phyloP scores from a whole-genome alignment of 2,329 filamentous ascomycete species.

The Raffaelea deltoideospora region DNA sequence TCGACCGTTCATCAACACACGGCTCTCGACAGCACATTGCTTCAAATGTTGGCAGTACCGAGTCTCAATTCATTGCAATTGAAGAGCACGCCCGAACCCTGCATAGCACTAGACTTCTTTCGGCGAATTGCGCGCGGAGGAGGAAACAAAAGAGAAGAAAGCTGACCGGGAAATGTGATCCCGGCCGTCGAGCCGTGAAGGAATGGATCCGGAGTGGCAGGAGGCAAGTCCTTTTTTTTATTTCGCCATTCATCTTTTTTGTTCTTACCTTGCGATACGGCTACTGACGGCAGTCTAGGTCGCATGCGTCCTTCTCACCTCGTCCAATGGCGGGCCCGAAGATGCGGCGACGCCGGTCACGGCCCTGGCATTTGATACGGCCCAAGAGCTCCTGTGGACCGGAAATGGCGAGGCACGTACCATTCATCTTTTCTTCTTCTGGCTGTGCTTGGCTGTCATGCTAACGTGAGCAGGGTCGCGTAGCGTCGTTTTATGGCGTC shows the following conservation, averaged over 20 bases:
- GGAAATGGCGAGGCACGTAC: constrained; percentile 23
- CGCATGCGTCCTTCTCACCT: constrained; percentile 63
- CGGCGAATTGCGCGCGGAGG: too few species aligned
- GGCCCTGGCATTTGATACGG: constrained; percentile 76
- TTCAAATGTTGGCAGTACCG: too few species aligned
- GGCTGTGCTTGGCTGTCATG: not conserved
- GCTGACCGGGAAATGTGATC: constrained; percentile 7
- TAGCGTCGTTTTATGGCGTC: constrained; percentile 75
- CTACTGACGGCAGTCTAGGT: constrained; percentile 44
- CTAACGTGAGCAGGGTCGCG: constrained; percentile 48
- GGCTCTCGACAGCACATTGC: too few species aligned
- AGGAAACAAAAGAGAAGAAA: too few species aligned
- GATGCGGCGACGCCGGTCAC: constrained; percentile 54
- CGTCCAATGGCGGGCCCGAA: constrained; percentile 52
- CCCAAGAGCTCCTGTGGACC: constrained; percentile 82
- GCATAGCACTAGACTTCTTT: too few species aligned
- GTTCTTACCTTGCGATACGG: too few species aligned
- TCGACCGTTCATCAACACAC: too few species aligned
- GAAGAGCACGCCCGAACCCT: too few species aligned
- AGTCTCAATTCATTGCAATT: too few species aligned
- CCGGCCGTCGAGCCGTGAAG: not conserved
- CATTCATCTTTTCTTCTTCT: not conserved
- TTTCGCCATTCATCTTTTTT: too few species aligned
- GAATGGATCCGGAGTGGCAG: constrained; percentile 12
- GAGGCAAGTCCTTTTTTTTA: too few species aligned